Evolutionary conservation across 176 grass and related monocot genomes (phyloP), one percentile per base, ranked within the genome.

Genomic region (Zoysia pacifica): DNA sequence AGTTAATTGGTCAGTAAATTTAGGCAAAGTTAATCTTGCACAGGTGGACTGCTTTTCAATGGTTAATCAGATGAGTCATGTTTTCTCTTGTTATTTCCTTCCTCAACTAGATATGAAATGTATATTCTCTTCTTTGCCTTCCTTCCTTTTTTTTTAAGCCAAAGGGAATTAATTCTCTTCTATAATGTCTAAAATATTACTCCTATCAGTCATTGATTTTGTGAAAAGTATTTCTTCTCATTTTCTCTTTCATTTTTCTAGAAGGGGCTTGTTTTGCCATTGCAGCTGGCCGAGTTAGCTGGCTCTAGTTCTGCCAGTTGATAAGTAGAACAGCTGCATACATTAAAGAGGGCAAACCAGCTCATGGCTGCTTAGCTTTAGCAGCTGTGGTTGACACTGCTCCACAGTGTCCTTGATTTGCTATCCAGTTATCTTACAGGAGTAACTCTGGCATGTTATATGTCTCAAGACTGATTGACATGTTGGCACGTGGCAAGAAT

Each of bases 251-350:
- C 14, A 38, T 45, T 1, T 45, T 1, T 4, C 2, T 20, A 6
- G 5, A 13, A 70, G 18, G 10, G 4, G 0, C 12, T 66, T 66
- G 2, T 41, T 67, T 41, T 59, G 41, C 49, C 39, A 70, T 44
- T 91, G 80, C 91, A 86, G 83, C 86, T 90, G 88, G 88, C 88
- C 91, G 83, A 88, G 85, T 81, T 88, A 88, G 13, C 80, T 94
- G 50, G 80, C 72, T 45, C 4, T 74, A 79, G 76, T 60, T 12
- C 43, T 79, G 79, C 67, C 73, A 81, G 86, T 62, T 76, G 70
- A 48, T 81, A 94, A 94, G 83, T 88, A 83, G 56, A 46, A 10
- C 83, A 86, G 88, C 80, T 86, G 80, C 88, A 61, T 52, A 90
- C 13, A 94, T 35, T 47, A 83, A 90, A 63, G 48, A 75, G 86